Base-by-base conservation (phyloP, 164 flowering plant species). In the Vitis amurensis region DNA sequence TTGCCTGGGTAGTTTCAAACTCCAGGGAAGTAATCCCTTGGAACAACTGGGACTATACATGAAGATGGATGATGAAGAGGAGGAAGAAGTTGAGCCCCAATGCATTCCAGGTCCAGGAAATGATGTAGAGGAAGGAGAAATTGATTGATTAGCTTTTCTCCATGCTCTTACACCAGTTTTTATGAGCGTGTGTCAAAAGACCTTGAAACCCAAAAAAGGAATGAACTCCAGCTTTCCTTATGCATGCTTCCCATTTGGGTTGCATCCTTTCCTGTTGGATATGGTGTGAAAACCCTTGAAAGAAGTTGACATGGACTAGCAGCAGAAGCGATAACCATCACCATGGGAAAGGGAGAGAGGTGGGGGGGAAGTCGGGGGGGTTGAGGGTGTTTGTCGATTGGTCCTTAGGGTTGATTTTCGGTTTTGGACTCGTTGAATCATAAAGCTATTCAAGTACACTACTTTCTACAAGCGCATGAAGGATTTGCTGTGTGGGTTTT, bases 1-100 rank as follows among this genome's bases (percentile, higher is more conserved):
- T 67, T 68, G 61, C 55, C 64, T 88, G 73, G 89, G 89, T 61
- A 79, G 90, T 72, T 83, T 88, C 71, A 85, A 81, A 50, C 70
- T 88, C 14, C 79, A 73, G 64, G 85, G 83, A 2, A 79, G 57
- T 44, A 88, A 86, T 64, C 87, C 89, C 31, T 75, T 86, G 72
- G 90, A 86, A 73, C 88, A 86, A 63, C 85, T 88, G 30, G 92
- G 92, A 15, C 61, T 88, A 16, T 88, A 76, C 78, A 86, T 85
- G 83, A 88, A 88, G 74, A 67, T 13, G 8, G 88, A 82, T 66
- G 86, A 85, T 0, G 91, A 85, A 0, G 89, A 86, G 11, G 87
- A 82, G 0, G 90, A 85, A 29, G 88, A 78, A 27, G 77, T 69
- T 37, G 84, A 76, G 17, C 79, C 70, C 7, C 51, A 49, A 5